Conservation (phyloP, 2,329 filamentous ascomycete species). For the Alternaria rosae region DNA sequence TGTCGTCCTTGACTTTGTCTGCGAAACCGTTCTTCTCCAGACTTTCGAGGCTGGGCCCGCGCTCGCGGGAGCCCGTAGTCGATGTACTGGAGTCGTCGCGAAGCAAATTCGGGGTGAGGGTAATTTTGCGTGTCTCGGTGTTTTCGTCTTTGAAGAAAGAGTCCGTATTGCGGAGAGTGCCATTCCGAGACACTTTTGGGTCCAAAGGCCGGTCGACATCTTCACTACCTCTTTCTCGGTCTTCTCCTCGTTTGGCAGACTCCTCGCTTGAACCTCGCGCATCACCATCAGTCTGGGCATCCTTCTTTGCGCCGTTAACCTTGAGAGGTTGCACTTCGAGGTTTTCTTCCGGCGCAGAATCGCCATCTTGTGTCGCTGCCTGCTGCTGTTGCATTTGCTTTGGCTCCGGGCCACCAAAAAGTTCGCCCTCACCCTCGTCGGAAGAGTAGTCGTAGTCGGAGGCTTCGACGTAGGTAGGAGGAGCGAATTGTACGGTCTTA, state of each 20-base stretch:
- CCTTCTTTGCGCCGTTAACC: constrained; percentile 44
- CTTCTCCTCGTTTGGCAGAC: constrained; percentile 51
- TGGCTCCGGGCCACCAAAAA: constrained; percentile 47
- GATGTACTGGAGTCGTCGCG: constrained; percentile 72
- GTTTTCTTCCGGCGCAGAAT: constrained; percentile 53
- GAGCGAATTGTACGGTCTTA: constrained; percentile 86
- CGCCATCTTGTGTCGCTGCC: constrained; percentile 34
- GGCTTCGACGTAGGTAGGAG: constrained; percentile 87
- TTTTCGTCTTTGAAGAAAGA: constrained; percentile 98
- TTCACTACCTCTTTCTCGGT: constrained; percentile 67
- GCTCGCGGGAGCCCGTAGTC: constrained; percentile 51
- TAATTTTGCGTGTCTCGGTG: constrained; percentile 96
- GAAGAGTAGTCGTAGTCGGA: constrained; percentile 86
- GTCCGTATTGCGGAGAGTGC: constrained; percentile 88
- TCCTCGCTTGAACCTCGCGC: constrained; percentile 45
- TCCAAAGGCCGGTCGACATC: constrained; percentile 64
- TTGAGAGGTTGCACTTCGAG: constrained; percentile 50
- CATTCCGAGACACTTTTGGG: constrained; percentile 71
- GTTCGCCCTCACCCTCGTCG: constrained; percentile 69
- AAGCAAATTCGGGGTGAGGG: constrained; percentile 88
- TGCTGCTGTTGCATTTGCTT: constrained; percentile 38
- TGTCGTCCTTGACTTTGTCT: constrained; percentile 74
- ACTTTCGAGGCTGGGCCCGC: constrained; percentile 75
- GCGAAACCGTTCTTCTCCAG: constrained; percentile 71
- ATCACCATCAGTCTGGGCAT: constrained; percentile 34